A percentile compares a stretch with the other conserved stretches of the same genome.
Evolutionary conservation across 805 yeast genomes (phyloP).

Genomic region (Suhomyces faveliae): DNA sequence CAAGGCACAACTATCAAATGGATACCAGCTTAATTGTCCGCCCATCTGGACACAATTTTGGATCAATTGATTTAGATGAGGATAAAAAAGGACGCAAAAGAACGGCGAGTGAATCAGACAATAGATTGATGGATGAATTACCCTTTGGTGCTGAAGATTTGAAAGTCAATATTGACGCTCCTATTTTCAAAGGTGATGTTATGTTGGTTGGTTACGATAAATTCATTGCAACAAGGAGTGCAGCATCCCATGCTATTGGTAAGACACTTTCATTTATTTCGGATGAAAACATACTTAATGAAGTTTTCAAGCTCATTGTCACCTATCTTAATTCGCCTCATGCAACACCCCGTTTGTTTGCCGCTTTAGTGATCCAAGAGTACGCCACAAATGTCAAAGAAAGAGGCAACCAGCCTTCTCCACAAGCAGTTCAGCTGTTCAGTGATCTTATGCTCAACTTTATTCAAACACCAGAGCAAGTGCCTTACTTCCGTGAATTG

Average conservation of each 20-base stretch:
- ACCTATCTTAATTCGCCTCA: constrained; percentile 56
- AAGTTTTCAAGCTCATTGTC: constrained; percentile 38
- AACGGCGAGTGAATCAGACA: constrained; percentile 23
- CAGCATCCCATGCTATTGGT: constrained; percentile 78
- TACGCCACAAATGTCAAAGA: constrained; percentile 43
- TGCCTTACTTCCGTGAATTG: constrained; percentile 73
- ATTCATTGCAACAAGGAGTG: constrained; percentile 70
- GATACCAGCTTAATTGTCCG: constrained; percentile 67
- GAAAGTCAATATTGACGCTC: constrained; percentile 86
- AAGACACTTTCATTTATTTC: constrained; percentile 52
- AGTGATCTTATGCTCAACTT: constrained; percentile 29
- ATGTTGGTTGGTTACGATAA: constrained; percentile 75
- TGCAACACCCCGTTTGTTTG: constrained; percentile 76
- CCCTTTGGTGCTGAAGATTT: constrained; percentile 53
- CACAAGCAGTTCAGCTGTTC: constrained; percentile 21
- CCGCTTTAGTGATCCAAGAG: constrained; percentile 70
- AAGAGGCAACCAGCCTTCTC: constrained; percentile 14
- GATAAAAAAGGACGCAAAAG: constrained; percentile 50
- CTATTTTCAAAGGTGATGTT: constrained; percentile 88
- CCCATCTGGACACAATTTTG: constrained; percentile 64
- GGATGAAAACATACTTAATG: constrained; percentile 34
- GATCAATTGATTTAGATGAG: constrained; percentile 19
- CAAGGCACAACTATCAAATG: constrained; percentile 86
- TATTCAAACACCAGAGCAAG: constrained; percentile 40
- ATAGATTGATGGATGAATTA: constrained; percentile 26